phyloP scores from a whole-genome alignment of 2,329 filamentous ascomycete genomes.

The Juglanconis oblonga region DNA sequence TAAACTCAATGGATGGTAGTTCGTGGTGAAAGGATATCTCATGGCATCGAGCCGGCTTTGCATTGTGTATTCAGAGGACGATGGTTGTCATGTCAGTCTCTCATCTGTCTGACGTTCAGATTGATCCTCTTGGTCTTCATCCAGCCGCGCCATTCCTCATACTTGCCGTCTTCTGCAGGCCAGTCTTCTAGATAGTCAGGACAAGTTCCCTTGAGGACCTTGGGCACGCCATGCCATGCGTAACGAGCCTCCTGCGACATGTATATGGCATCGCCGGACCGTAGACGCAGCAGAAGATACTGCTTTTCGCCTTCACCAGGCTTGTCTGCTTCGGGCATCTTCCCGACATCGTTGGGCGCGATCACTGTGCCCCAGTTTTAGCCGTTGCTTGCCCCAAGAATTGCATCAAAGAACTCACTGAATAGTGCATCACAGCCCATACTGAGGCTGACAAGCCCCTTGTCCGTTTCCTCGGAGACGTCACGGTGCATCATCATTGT shows the following conservation, averaged over 20 bases:
- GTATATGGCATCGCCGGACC: conserved; percentile 85
- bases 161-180: conserved; percentile 59
- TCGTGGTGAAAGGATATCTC: too few species aligned
- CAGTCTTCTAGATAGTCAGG: conserved; percentile 71
- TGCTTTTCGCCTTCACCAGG: conserved; percentile 35
- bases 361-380: conserved; percentile 10
- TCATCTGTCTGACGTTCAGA: conserved; percentile 89
- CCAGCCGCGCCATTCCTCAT: conserved; percentile 77
- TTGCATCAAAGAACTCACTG: conserved; percentile 12
- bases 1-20: too few species aligned
- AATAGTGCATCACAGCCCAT: conserved; percentile 90
- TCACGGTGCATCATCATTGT: conserved; percentile 92
- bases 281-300: conserved; percentile 62
- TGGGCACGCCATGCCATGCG: conserved; percentile 94
- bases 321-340: conserved; percentile 26
- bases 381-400: neutral
- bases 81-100: conserved; percentile 34
- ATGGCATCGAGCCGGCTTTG: neutral
- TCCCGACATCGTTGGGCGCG: conserved; percentile 53
- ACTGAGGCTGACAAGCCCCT: conserved; percentile 79
- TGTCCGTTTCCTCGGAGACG: conserved; percentile 80
- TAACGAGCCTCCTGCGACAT: conserved; percentile 81
- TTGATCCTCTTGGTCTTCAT: conserved; percentile 87
- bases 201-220: conserved; percentile 76
- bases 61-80: neutral